Base-by-base conservation (phyloP, 1,284 basidiomycete genomes). In the Veloboletus limbatus region DNA sequence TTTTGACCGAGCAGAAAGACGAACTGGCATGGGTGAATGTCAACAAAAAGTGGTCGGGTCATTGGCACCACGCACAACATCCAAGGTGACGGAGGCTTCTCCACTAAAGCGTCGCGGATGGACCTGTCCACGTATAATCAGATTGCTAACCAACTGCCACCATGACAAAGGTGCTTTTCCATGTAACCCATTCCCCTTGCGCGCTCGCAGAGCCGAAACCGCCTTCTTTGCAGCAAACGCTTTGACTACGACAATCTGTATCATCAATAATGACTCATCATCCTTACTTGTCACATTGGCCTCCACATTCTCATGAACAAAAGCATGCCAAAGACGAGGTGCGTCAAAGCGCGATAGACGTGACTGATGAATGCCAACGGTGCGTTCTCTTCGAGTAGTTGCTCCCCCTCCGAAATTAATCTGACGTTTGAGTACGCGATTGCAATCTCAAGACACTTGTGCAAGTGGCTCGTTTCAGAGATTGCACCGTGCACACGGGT, bases 171-270 rank as follows among this genome's bases (percentile, higher is more conserved):
- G 10, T n/a, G 70, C 77, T 43, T 59, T 56, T 88, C 85, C 86
- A 92, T 90, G 57, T 90, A 92, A 0, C 88, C 88, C 42, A 84
- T 82, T 2, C 88, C 88, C 24, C 88, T 88, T 89, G 32, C 84
- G 79, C 49, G 87, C 83, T 51, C 86, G 80, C 71, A 88, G 82
- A 4, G 77, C 82, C 1, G 74, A 63, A 39, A 74, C 75, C 0
- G 78, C 78, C 55, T 81, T 80, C 49, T 85, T 81, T 7, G 88
- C 78, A 3, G 76, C 74, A 61, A 86, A 91, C 0, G 81, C 85
- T 62, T 92, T 92, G 30, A 77, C 70, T 0, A 82, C 77, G 3
- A 86, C 82, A 0, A 86, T 91, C 44, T 91, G 61, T 53, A 91
- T 65, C 43, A 88, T 72, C 50, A 91, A 58, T 42, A 82, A 67